Conservation (phyloP, 305 asterid species). For the Fraxinus floribunda region DNA sequence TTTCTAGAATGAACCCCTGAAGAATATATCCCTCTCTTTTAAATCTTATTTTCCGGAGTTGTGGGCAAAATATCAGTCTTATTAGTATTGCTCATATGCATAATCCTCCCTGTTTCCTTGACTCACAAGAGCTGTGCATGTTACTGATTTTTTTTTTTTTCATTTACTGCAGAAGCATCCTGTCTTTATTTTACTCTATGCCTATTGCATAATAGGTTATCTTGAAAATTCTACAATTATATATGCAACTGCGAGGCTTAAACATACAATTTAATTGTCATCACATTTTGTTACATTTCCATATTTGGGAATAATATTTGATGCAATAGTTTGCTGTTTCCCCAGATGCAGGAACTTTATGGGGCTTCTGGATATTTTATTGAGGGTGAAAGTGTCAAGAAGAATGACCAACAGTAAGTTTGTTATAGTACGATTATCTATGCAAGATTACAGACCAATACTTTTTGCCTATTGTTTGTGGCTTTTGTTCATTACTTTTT, state of each 20-base stretch:
- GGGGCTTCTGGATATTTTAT: conserved; percentile 91
- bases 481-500: not conserved
- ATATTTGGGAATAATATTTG: not conserved
- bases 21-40: not conserved
- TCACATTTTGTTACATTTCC: not conserved
- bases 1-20: not conserved
- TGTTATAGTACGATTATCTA: not conserved
- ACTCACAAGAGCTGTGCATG: not conserved
- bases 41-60: not conserved
- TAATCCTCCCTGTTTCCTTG: not conserved
- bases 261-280: conserved; percentile 10
- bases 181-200: not conserved
- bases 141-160: not conserved
- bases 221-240: conserved; percentile 5
- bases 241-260: not conserved
- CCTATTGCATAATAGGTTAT: conserved; percentile 2
- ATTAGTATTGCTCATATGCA: not conserved
- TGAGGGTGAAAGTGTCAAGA: conserved; percentile 42
- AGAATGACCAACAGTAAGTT: conserved; percentile 53
- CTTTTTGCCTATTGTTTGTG: not conserved
- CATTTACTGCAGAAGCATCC: not conserved
- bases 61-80: not conserved
- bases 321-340: conserved; percentile 19
- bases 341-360: conserved; percentile 82
- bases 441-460: not conserved